These are phyloP conservation scores for Populus deltoides DNA, from an alignment of 345 rosid species.

Conservation along the genomic window DNA sequence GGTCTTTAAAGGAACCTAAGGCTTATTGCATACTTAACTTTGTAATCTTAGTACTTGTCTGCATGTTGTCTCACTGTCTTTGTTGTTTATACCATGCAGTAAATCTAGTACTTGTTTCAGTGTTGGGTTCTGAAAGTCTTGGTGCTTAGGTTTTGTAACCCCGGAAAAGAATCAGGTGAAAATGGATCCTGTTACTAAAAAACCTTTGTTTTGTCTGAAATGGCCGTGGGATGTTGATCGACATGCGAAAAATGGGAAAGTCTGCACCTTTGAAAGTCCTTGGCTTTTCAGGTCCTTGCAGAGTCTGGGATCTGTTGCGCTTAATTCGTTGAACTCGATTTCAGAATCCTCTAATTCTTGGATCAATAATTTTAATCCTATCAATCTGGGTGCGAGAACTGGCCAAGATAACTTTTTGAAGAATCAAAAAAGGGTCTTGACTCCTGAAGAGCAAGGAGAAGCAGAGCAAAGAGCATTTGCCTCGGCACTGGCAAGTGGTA, in stretches of 20 bases:
- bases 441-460: constrained; percentile 71
- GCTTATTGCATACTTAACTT: neutral
- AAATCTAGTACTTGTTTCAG: neutral
- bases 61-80: neutral
- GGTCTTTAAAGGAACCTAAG: neutral
- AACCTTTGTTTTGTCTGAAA: constrained; percentile 59
- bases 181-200: constrained; percentile 27
- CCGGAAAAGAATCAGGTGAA: neutral
- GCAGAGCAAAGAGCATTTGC: constrained; percentile 89
- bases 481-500: constrained; percentile 65
- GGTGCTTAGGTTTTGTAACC: neutral
- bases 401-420: constrained; percentile 21
- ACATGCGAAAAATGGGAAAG: constrained; percentile 32
- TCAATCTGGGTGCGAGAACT: constrained; percentile 19
- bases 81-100: neutral
- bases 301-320: constrained; percentile 55
- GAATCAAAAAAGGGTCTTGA: constrained; percentile 37
- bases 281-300: constrained; percentile 78
- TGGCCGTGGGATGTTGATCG: constrained; percentile 73
- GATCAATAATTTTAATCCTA: constrained; percentile 25
- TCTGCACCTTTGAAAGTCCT: constrained; percentile 56
- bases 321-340: constrained; percentile 43
- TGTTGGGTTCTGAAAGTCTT: neutral
- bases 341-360: constrained; percentile 35
- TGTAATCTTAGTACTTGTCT: neutral